phyloP scores from a whole-genome alignment of 441 rosid genomes.

The Erodium moschatum region DNA sequence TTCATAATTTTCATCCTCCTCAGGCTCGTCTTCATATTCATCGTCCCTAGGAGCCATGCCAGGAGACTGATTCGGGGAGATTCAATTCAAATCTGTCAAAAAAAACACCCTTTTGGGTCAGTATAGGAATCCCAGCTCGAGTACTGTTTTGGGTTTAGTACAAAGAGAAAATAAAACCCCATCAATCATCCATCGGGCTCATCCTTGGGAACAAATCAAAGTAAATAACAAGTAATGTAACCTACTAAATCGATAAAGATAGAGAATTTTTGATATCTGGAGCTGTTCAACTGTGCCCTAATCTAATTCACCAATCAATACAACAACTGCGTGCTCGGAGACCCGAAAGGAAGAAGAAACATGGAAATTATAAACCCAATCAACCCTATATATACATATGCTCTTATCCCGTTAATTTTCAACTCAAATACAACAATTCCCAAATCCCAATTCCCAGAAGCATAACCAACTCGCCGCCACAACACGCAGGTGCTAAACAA shows the following conservation, averaged over 20 bases:
- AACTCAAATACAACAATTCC: background rate
- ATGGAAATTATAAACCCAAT: background rate
- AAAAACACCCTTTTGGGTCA: background rate
- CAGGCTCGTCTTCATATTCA: conserved; percentile 32
- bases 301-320: background rate
- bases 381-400: background rate
- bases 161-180: background rate
- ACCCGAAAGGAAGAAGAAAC: too few relatives aligned
- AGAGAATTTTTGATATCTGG: background rate
- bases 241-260: background rate
- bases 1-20: conserved; percentile 41
- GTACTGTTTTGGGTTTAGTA: background rate
- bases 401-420: background rate
- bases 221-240: background rate
- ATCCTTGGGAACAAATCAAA: background rate
- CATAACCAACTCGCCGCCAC: background rate
- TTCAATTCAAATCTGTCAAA: background rate
- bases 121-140: background rate
- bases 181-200: background rate
- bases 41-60: conserved; percentile 32
- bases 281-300: background rate
- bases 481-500: too few relatives aligned
- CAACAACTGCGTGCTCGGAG: background rate
- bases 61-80: background rate
- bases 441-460: background rate